A percentile compares a stretch with the other conserved stretches of the same genome.
Conservation (phyloP, 2,329 filamentous ascomycete genomes). For the Phyllosticta citriasiana region DNA sequence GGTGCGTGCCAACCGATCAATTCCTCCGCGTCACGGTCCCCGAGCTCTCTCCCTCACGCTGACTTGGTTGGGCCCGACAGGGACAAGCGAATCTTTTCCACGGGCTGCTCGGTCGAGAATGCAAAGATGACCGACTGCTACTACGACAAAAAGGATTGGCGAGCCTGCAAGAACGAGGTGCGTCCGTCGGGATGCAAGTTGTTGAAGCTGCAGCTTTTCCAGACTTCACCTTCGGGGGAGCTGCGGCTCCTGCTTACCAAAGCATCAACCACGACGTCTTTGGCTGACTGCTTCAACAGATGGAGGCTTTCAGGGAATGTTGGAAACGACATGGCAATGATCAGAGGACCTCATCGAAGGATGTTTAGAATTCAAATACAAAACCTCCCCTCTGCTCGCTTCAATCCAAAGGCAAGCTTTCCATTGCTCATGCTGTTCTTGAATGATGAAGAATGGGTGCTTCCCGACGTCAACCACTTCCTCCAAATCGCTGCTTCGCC, state of each 20-base stretch:
- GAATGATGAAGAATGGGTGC: too few relatives aligned
- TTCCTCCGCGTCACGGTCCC: slow-evolving; percentile 2
- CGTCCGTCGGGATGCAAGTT: slow-evolving; percentile 27
- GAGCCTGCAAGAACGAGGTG: slow-evolving; percentile 79
- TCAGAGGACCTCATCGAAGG: slow-evolving; percentile 66
- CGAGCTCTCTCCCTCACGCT: not conserved
- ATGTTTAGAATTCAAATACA: slow-evolving; percentile 38
- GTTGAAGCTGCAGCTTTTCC: not conserved
- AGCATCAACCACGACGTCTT: not conserved
- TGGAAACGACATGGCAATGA: slow-evolving; percentile 90
- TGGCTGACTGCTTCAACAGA: slow-evolving; percentile 42
- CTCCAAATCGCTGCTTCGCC: slow-evolving; percentile 58
- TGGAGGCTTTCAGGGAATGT: slow-evolving; percentile 80
- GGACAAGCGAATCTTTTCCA: slow-evolving; percentile 97
- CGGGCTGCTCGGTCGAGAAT: slow-evolving; percentile 82
- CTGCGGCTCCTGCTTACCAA: slow-evolving; percentile 1
- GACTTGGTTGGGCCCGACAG: slow-evolving; percentile 38
- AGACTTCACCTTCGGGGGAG: not conserved
- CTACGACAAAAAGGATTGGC: slow-evolving; percentile 93
- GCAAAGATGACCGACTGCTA: slow-evolving; percentile 89
- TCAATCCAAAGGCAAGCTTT: too few relatives aligned
- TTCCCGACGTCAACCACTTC: not conserved
- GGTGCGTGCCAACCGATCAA: slow-evolving; percentile 47
- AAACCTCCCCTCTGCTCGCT: not conserved
- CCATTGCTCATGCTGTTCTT: too few relatives aligned